These are phyloP conservation scores for Nitzschia palea DNA, from an alignment of 108 stramenopile species.

Conservation along the genomic window DNA sequence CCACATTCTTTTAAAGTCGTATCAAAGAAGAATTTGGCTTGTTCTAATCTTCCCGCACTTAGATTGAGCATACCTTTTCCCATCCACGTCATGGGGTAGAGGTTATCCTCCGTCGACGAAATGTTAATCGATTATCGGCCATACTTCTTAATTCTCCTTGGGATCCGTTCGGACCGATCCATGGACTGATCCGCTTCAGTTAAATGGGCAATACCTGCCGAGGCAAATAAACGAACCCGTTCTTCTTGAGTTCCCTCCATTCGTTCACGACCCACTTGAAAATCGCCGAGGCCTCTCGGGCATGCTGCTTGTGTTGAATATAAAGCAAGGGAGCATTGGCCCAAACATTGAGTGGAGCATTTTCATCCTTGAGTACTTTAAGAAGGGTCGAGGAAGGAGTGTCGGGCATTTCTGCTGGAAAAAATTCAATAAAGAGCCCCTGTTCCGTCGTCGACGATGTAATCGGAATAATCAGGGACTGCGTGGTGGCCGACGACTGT, in stretches of 20 bases:
- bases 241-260: constrained; percentile 50
- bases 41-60: constrained; percentile 46
- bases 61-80: constrained; percentile 78
- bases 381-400: constrained; percentile 53
- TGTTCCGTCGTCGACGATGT: constrained; percentile 41
- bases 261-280: constrained; percentile 65
- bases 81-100: constrained; percentile 88
- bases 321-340: constrained; percentile 68
- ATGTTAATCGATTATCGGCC: constrained; percentile 77
- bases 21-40: constrained; percentile 83
- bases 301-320: constrained; percentile 49
- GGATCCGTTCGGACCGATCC: constrained; percentile 24
- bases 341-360: constrained; percentile 56
- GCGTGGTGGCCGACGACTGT: background rate
- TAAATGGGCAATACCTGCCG: constrained; percentile 76
- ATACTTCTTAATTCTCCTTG: constrained; percentile 53
- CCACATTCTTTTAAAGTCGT: constrained; percentile 74
- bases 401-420: constrained; percentile 75
- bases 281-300: constrained; percentile 51
- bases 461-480: constrained; percentile 71
- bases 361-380: constrained; percentile 65
- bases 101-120: constrained; percentile 67
- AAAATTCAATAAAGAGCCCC: constrained; percentile 71
- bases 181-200: constrained; percentile 42
- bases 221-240: constrained; percentile 57